Evolutionary conservation across 2,329 filamentous ascomycete species (phyloP), one percentile per base, ranked within the genome.

Genomic region (Lachnellula occidentalis): DNA sequence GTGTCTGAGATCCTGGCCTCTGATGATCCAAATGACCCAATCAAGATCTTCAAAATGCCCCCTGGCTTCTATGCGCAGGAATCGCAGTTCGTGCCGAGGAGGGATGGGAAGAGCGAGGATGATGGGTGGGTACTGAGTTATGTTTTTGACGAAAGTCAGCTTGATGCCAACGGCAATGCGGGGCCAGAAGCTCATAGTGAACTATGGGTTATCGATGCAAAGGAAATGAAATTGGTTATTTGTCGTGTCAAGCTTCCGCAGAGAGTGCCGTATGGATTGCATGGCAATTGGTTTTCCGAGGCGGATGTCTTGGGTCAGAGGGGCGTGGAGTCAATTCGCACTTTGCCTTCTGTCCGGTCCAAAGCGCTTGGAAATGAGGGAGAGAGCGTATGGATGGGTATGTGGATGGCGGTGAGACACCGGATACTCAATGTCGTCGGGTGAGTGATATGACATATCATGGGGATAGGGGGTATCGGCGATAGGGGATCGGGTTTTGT

Each of bases 91-190:
- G 77, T 89, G 4, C 72, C 83, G 3, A 70, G 78, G 1, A 45
- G 60, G 1, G 60, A 69, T 11, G 68, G 71, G 0, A 55, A 45
- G 0, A 66, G 61, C 0, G 86, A 89, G 65, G 85, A 88, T 60
- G 82, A 85, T 58, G 86, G 86, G 0, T 88, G 78, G 70, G 71
- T 88, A 0, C 70, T 89, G 4, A 84, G 81, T 45, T 88, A 87
- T 59, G 83, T 85, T 1, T 89, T 89, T 58, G 82, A 89, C 58
- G 86, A 88, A 61, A 73, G 75, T 1, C 84, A 88, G 64, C 71
- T 88, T 0, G 74, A 82, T 50, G 48, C 43, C 2, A 12, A 51
- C 24, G 65, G 64, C 0, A 56, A 57, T 37, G 65, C 62, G 9
- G 78, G 0, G 70, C 67, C 72, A 0, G 67, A 69, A 1, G 73